phyloP scores from a whole-genome alignment of 2,329 filamentous ascomycete genomes.

The Fusarium sterilihyphosum region DNA sequence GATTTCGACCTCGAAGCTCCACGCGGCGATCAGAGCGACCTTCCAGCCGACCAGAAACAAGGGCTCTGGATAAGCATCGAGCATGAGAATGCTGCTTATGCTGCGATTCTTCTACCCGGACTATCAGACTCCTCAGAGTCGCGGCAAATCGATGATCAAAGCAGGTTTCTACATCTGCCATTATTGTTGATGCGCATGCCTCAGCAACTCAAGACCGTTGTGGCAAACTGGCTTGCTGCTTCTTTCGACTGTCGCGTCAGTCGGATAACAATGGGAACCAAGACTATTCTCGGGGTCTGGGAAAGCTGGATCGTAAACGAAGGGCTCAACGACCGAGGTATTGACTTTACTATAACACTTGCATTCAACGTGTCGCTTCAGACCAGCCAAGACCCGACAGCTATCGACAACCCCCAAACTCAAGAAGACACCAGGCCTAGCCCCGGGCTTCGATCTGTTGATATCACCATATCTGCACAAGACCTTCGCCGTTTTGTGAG shows the following conservation, averaged over 20 bases:
- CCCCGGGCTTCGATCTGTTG: slow-evolving; percentile 55
- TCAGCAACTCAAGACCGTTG: slow-evolving; percentile 57
- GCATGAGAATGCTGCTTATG: slow-evolving; percentile 64
- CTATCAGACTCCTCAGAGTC: slow-evolving; percentile 18
- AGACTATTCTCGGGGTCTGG: slow-evolving; percentile 60
- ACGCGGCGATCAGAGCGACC: slow-evolving; percentile 24
- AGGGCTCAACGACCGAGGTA: slow-evolving; percentile 48
- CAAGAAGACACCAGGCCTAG: slow-evolving; percentile 19
- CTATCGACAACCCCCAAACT: slow-evolving; percentile 29
- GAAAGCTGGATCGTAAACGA: slow-evolving; percentile 60
- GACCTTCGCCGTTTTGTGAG: slow-evolving; percentile 60
- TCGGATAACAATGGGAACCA: slow-evolving; percentile 60
- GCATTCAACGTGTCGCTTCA: slow-evolving; percentile 58
- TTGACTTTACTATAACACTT: slow-evolving; percentile 61
- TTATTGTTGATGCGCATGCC: slow-evolving; percentile 67
- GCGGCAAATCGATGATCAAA: not conserved
- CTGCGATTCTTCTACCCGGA: slow-evolving; percentile 61
- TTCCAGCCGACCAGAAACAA: slow-evolving; percentile 41
- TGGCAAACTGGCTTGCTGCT: slow-evolving; percentile 62
- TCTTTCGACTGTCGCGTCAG: slow-evolving; percentile 67
- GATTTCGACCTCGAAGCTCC: slow-evolving; percentile 15
- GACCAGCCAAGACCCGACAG: not conserved
- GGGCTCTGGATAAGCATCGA: slow-evolving; percentile 59
- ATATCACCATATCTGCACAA: slow-evolving; percentile 60
- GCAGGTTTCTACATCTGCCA: slow-evolving; percentile 59